Evolutionary conservation across 371 early-diverging fungal genomes (phyloP), one percentile per base, ranked within the genome.

Genomic region (Cladochytrium tenue): DNA sequence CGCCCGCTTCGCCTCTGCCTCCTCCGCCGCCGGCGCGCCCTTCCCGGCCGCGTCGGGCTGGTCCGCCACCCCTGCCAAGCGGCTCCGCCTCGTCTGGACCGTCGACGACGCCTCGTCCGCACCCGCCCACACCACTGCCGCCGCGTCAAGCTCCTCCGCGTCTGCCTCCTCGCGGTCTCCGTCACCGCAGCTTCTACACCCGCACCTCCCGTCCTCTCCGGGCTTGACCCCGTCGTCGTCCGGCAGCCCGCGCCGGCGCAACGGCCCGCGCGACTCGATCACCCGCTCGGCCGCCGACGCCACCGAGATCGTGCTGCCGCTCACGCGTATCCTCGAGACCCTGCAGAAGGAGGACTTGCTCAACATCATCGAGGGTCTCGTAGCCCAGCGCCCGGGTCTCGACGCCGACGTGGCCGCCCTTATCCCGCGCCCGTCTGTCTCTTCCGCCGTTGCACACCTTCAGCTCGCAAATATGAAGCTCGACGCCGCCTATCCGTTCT

Each of bases 401-500:
- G 86, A 87, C 56, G 73, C 82, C 25, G 86, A 90, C 52, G 86
- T 95, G 43, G 86, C 90, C 64, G 73, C 83, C 4, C 83, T 91
- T 65, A 84, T 95, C 43, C 96, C 96, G 33, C 86, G 89, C 55
- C 97, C 97, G 28, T 92, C 95, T 13, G 81, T 96, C 56, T 76
- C 79, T 36, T 88, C 92, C n/a, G 92, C 90, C 0, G 78, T 87
- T 50, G 71, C 77, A 43, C 86, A 88, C 23, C 80, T 97, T 43
- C 70, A 73, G 43, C 81, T 84, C 26, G 76, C 92, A 58, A 90
- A 93, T 67, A 88, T 88, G 68, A 82, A 83, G 50, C 76, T 95
- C 53, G 60, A 69, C 10, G 77, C 76, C 32, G 84, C 90, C 17
- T 93, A 93, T 69, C 96, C 96, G 0, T 97, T 93, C 79, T 58